Evolutionary conservation across 1,284 basidiomycete genomes (phyloP).

Genomic region (Sporisorium exsertum): DNA sequence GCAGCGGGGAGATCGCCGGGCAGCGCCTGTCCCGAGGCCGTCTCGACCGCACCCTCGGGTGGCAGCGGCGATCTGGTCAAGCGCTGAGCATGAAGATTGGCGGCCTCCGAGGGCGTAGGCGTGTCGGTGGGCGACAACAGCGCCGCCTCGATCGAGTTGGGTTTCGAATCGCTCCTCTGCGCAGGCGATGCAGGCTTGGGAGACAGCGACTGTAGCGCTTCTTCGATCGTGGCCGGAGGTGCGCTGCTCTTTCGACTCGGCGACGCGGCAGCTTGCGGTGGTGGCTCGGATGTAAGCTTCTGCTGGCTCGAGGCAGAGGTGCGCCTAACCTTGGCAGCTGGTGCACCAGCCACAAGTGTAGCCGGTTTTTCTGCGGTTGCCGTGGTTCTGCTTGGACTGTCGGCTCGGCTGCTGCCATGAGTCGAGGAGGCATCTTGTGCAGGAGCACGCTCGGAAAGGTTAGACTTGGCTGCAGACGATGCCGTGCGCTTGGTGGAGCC

Average conservation of each 20-base stretch:
- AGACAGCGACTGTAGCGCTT: slow-evolving; percentile 2
- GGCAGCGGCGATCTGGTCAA: slow-evolving; percentile 29
- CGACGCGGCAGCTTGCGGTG: neutral
- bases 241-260: neutral
- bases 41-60: slow-evolving; percentile 30
- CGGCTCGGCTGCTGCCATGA: neutral
- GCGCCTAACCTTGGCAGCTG: slow-evolving; percentile 36
- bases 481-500: slow-evolving; percentile 29
- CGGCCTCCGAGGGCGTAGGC: slow-evolving; percentile 41
- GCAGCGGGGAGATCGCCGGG: slow-evolving; percentile 37
- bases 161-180: slow-evolving; percentile 13
- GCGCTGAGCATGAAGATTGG: slow-evolving; percentile 22
- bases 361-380: slow-evolving; percentile 15
- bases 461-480: slow-evolving; percentile 8
- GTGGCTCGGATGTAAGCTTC: slow-evolving; percentile 10
- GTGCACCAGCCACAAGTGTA: slow-evolving; percentile 6
- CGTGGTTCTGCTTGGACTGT: slow-evolving; percentile 9
- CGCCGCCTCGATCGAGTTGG: slow-evolving; percentile 38
- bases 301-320: slow-evolving; percentile 28
- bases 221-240: slow-evolving; percentile 18
- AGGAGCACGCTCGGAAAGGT: slow-evolving; percentile 2
- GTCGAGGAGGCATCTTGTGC: neutral
- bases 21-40: slow-evolving; percentile 31
- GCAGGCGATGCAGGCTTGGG: slow-evolving; percentile 19
- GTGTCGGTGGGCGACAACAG: slow-evolving; percentile 39